Base-by-base conservation (phyloP, 805 yeast genomes). In the Candida caryicola region DNA sequence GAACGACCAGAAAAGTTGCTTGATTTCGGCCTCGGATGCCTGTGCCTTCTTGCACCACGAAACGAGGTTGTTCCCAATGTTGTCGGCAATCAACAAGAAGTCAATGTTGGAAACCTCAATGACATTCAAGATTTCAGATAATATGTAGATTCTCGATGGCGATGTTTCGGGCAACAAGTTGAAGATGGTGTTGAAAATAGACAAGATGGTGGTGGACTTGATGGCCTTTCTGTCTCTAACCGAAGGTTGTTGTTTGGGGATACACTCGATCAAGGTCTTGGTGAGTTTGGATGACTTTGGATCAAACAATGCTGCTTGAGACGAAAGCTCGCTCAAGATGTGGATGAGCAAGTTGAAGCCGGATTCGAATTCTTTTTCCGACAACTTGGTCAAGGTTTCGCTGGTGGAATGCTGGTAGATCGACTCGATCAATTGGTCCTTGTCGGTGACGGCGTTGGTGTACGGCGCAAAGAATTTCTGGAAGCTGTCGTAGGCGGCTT, bases 301-400 rank as follows among this genome's bases (percentile, higher is more conserved):
- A 33, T 59, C 47, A 36, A 60, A 64, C 39, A 64, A 55, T 14
- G 57, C 60, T 12, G 44, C 41, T 31, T 53, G 59, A 12, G 43
- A 43, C 29, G 34, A 28, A 28, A 67, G 57, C 42, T 63, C 57
- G 17, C 48, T 47, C 38, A 64, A 53, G 30, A 69, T 57, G 47
- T 66, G 62, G 23, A 61, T 51, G 41, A 65, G 52, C 49, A 69
- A 59, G 48, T 69, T 65, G 55, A 67, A 64, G n/a, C 72, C 55
- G 17, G 73, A 67, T 53, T 69, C 74, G 37, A 69, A 69, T 39
- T 68, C 74, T 43, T 60, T 66, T 54, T 69, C 73, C 34, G 61
- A 53, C 48, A 69, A 62, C 39, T 59, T 55, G 23, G 54, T 49
- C 44, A 69, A 58, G 15, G 40, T 49, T n/a, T 52, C 55, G 29